A percentile compares a stretch with the other conserved stretches of the same genome.
These are phyloP conservation scores for Diplocarpon rosae DNA, from an alignment of 2,329 filamentous ascomycete species.

Conservation along the genomic window DNA sequence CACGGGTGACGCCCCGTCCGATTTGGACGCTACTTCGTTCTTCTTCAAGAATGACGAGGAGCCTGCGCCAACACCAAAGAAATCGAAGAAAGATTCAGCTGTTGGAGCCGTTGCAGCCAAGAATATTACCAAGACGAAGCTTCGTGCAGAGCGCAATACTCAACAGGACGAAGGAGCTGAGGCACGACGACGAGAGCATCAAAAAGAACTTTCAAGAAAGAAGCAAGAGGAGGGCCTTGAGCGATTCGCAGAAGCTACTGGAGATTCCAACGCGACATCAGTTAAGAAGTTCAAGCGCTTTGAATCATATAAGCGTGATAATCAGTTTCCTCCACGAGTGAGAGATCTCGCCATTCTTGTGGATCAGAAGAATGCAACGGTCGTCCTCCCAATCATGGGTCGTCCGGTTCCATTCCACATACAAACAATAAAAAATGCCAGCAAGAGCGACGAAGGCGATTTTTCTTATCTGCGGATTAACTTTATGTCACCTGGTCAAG, in stretches of 20 bases:
- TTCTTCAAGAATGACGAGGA: slow-evolving; percentile 98
- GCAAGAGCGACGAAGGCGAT: slow-evolving; percentile 91
- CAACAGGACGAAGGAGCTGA: slow-evolving; percentile 87
- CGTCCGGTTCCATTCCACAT: slow-evolving; percentile 97
- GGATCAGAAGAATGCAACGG: slow-evolving; percentile 78
- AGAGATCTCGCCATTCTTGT: slow-evolving; percentile 84
- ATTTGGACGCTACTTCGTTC: slow-evolving; percentile 90
- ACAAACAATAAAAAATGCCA: slow-evolving; percentile 96
- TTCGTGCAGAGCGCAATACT: slow-evolving; percentile 81
- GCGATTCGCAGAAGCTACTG: slow-evolving; percentile 75
- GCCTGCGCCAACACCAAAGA: slow-evolving; percentile 74
- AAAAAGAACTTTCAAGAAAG: slow-evolving; percentile 77
- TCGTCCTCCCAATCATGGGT: slow-evolving; percentile 94
- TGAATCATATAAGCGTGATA: slow-evolving; percentile 97
- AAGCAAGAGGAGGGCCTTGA: slow-evolving; percentile 84
- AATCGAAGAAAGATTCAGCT: slow-evolving; percentile 73
- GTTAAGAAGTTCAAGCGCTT: slow-evolving; percentile 99
- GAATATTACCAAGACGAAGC: slow-evolving; percentile 88
- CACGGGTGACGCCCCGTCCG: slow-evolving; percentile 83
- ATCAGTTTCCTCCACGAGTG: slow-evolving; percentile 74
- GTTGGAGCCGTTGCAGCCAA: slow-evolving; percentile 84
- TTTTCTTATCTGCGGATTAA: slow-evolving; percentile 94
- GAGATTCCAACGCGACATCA: slow-evolving; percentile 76
- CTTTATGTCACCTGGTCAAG: slow-evolving; percentile 91
- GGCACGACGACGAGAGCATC: slow-evolving; percentile 76